These are phyloP conservation scores for Ensete ventricosum DNA, from an alignment of 176 grass and related monocot species.

Conservation along the genomic window DNA sequence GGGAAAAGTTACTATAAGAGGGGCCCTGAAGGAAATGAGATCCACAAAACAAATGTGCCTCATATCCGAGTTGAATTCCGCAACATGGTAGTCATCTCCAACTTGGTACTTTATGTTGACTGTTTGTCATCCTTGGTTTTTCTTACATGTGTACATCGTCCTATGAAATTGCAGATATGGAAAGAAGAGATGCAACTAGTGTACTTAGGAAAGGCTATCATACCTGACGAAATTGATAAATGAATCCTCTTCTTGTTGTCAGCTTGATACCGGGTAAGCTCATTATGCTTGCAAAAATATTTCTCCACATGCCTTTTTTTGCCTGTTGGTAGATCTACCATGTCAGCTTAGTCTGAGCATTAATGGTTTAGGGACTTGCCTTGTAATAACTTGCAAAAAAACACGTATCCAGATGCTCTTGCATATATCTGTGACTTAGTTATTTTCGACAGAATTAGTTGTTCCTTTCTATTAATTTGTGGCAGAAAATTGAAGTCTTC, in stretches of 20 bases:
- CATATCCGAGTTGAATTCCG: slow-evolving; percentile 89
- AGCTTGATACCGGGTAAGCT: background rate
- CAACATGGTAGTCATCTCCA: slow-evolving; percentile 34
- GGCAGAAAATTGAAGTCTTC: too few relatives aligned
- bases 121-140: background rate
- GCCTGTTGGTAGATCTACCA: too few relatives aligned
- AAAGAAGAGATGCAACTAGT: slow-evolving; percentile 85
- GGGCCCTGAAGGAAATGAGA: slow-evolving; percentile 74
- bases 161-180: slow-evolving; percentile 52
- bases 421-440: too few relatives aligned
- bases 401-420: too few relatives aligned
- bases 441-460: too few relatives aligned
- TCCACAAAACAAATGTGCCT: slow-evolving; percentile 89
- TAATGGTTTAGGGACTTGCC: too few relatives aligned
- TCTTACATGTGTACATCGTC: background rate
- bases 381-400: too few relatives aligned
- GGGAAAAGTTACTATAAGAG: slow-evolving; percentile 75
- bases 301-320: too few relatives aligned
- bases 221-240: slow-evolving; percentile 58
- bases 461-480: too few relatives aligned
- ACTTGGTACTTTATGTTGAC: background rate
- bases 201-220: slow-evolving; percentile 38
- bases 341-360: too few relatives aligned
- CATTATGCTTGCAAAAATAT: background rate
- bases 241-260: slow-evolving; percentile 12